A percentile compares a stretch with the other conserved stretches of the same genome.
phyloP scores from a whole-genome alignment of 2,329 filamentous ascomycete genomes.

The Fusarium brevicatenulatum region DNA sequence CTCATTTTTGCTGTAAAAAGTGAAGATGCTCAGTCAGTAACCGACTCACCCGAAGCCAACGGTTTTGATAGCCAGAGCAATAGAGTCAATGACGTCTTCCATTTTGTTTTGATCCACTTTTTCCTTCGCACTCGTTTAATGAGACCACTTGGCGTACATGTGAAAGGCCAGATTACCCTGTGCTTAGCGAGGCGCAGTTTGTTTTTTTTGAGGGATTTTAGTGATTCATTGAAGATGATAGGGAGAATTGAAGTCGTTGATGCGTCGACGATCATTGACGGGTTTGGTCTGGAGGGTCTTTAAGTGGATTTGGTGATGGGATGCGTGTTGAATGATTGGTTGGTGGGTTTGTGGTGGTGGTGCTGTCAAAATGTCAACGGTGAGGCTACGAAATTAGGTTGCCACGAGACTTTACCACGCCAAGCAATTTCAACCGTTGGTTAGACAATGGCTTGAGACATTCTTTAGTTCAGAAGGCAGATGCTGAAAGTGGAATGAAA shows the following conservation, averaged over 20 bases:
- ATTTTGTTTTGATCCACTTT: conserved; percentile 24
- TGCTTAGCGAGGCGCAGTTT: conserved; percentile 1
- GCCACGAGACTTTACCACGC: neutral
- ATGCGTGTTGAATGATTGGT: conserved; percentile 23
- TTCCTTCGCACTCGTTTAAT: neutral
- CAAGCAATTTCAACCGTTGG: neutral
- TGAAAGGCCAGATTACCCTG: conserved; percentile 3
- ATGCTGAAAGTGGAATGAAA: neutral
- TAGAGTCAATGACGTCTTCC: conserved; percentile 38
- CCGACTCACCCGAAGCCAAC: neutral
- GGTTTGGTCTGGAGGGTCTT: neutral
- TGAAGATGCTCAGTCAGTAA: neutral
- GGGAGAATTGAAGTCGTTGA: neutral
- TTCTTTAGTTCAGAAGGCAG: too few species aligned
- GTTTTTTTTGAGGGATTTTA: neutral
- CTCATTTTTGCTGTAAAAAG: conserved; percentile 15
- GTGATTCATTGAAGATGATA: neutral
- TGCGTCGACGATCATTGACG: conserved; percentile 1
- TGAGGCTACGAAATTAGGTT: neutral
- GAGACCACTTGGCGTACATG: conserved; percentile 7
- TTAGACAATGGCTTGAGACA: neutral
- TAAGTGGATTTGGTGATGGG: neutral
- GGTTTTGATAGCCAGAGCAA: conserved; percentile 15
- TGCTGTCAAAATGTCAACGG: neutral
- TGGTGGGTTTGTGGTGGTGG: neutral